phyloP scores from a whole-genome alignment of 2,329 filamentous ascomycete genomes.

The Calonectria pseudoturangicola region DNA sequence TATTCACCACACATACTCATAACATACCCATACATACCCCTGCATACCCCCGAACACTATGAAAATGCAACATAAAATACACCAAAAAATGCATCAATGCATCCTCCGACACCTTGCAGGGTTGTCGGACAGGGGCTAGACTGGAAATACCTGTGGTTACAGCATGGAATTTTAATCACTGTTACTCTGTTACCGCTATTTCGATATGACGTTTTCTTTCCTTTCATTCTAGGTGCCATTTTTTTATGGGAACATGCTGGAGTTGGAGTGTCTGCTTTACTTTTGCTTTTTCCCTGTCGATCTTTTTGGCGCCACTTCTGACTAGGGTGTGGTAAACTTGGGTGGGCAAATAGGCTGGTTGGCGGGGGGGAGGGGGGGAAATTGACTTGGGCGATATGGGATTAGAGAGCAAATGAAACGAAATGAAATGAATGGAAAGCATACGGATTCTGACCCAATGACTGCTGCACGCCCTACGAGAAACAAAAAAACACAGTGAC shows the following conservation, averaged over 20 bases:
- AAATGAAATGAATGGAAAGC: conserved; percentile 20
- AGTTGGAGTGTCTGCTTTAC: neutral
- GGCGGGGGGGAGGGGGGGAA: conserved; percentile 20
- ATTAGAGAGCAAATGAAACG: conserved; percentile 28
- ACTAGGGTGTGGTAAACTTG: conserved; percentile 22
- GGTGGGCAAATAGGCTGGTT: conserved; percentile 20
- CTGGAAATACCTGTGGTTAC: conserved; percentile 15
- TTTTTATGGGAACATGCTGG: conserved; percentile 7
- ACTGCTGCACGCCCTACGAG: neutral
- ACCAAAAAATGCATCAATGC: conserved; percentile 22
- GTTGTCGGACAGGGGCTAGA: conserved; percentile 9
- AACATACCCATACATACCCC: conserved; percentile 17
- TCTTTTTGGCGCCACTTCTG: conserved; percentile 25
- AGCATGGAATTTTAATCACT: conserved; percentile 25
- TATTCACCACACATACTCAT: conserved; percentile 4
- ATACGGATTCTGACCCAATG: conserved; percentile 23
- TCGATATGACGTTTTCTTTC: conserved; percentile 1
- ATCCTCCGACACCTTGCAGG: neutral
- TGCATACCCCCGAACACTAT: conserved; percentile 8
- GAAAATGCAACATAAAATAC: conserved; percentile 3
- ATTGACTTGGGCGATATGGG: conserved; percentile 28
- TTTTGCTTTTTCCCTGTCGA: conserved; percentile 22
- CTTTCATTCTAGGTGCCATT: conserved; percentile 14
- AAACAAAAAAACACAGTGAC: neutral
- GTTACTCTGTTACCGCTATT: conserved; percentile 18